phyloP scores from a whole-genome alignment of 352 stramenopile species.

The Pythium scleroteichum region DNA sequence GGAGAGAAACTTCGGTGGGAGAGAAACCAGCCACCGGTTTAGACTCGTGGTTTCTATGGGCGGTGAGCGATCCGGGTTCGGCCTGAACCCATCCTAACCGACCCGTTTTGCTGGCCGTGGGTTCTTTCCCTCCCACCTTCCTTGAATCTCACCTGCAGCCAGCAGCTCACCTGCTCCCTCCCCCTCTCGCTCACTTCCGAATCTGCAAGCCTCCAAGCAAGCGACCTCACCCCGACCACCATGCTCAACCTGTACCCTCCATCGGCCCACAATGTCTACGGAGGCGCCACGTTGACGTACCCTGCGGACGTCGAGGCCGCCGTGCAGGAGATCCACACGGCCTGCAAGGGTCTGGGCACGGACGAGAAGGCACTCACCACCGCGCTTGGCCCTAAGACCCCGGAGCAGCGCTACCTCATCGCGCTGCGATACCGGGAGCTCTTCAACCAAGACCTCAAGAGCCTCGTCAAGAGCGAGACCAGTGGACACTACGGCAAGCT shows the following conservation, averaged over 20 bases:
- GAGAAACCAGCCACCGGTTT: conserved; percentile 6
- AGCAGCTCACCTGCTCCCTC: not conserved
- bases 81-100: conserved; percentile 4
- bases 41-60: not conserved
- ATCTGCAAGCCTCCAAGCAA: conserved; percentile 24
- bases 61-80: conserved; percentile 7
- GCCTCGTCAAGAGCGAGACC: conserved; percentile 64
- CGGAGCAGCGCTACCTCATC: conserved; percentile 67
- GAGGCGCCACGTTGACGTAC: conserved; percentile 45
- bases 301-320: conserved; percentile 47
- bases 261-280: conserved; percentile 61
- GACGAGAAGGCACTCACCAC: conserved; percentile 51
- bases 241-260: conserved; percentile 83
- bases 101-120: conserved; percentile 3
- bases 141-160: conserved; percentile 18
- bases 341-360: conserved; percentile 67
- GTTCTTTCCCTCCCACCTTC: conserved; percentile 8
- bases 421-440: conserved; percentile 65
- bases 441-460: conserved; percentile 55
- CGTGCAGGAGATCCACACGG: conserved; percentile 58
- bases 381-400: conserved; percentile 54
- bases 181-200: conserved; percentile 29
- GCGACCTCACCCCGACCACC: conserved; percentile 9
- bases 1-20: too few relatives aligned
- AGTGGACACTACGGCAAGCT: conserved; percentile 67